phyloP scores from a whole-genome alignment of 257 asterid genomes.

The Ilex aquifolium region DNA sequence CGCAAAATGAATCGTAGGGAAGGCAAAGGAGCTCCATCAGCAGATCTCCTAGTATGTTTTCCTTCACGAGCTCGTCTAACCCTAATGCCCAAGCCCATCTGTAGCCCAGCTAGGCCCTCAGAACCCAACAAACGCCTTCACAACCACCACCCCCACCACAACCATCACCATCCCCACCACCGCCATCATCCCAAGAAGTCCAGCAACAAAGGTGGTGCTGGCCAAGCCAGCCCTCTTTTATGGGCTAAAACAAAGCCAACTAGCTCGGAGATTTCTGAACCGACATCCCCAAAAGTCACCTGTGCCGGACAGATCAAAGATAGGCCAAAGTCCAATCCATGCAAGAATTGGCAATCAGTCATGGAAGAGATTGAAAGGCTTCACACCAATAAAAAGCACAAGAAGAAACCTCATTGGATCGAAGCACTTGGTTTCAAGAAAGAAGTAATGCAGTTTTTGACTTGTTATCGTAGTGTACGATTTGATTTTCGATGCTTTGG shows the following conservation, averaged over 20 bases:
- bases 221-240: slow-evolving; percentile 42
- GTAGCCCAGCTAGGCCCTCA: slow-evolving; percentile 69
- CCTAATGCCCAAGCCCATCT: slow-evolving; percentile 70
- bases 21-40: slow-evolving; percentile 65
- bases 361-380: slow-evolving; percentile 90
- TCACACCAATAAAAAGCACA: slow-evolving; percentile 43
- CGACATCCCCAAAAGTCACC: slow-evolving; percentile 80
- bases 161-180: slow-evolving; percentile 18
- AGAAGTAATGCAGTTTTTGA: slow-evolving; percentile 72
- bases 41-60: slow-evolving; percentile 78
- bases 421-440: slow-evolving; percentile 74
- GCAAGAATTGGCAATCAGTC: slow-evolving; percentile 87
- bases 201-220: slow-evolving; percentile 15
- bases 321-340: slow-evolving; percentile 40
- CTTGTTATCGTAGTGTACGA: slow-evolving; percentile 54
- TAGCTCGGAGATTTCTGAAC: slow-evolving; percentile 50
- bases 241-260: slow-evolving; percentile 45
- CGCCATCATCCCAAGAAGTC: slow-evolving; percentile 27
- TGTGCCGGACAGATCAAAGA: slow-evolving; percentile 89
- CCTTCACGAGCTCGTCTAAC: slow-evolving; percentile 78
- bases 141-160: slow-evolving; percentile 18
- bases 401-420: slow-evolving; percentile 43
- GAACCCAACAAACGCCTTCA: slow-evolving; percentile 35
- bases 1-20: slow-evolving; percentile 55
- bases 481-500: slow-evolving; percentile 86